These are phyloP conservation scores for Chaetomium globosum DNA, from an alignment of 2,329 filamentous ascomycete species.

Conservation along the genomic window DNA sequence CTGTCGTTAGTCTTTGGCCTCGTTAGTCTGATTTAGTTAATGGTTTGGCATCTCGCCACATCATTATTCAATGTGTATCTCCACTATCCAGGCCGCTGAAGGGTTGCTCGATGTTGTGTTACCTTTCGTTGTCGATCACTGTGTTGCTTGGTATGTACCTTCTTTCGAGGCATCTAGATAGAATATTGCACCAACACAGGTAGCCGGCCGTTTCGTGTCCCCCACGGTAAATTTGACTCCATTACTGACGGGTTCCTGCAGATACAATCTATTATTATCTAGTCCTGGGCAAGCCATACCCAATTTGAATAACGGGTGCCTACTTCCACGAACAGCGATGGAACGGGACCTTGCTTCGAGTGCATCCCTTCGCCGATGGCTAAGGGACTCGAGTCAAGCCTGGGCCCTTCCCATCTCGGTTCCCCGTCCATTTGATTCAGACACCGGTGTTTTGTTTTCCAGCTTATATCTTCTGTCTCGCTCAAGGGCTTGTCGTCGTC, in stretches of 20 bases:
- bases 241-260: conserved; percentile 18
- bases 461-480: background rate
- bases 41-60: conserved; percentile 7
- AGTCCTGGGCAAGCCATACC: background rate
- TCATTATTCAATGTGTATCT: conserved; percentile 13
- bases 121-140: background rate
- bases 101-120: background rate
- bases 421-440: background rate
- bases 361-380: background rate
- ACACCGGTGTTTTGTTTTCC: background rate
- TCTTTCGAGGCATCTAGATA: background rate
- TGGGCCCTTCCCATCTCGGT: background rate
- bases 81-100: conserved; percentile 6
- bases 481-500: background rate
- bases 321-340: background rate
- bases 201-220: background rate
- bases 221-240: background rate
- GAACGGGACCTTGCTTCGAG: background rate
- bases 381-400: background rate
- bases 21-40: conserved; percentile 2
- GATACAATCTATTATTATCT: background rate
- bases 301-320: background rate
- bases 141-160: background rate
- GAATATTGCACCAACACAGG: background rate
- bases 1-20: background rate